A percentile compares a stretch with the other conserved stretches of the same genome.
phyloP scores from a whole-genome alignment of 1,284 basidiomycete species.

The Austroboletus novae-zelandiae region DNA sequence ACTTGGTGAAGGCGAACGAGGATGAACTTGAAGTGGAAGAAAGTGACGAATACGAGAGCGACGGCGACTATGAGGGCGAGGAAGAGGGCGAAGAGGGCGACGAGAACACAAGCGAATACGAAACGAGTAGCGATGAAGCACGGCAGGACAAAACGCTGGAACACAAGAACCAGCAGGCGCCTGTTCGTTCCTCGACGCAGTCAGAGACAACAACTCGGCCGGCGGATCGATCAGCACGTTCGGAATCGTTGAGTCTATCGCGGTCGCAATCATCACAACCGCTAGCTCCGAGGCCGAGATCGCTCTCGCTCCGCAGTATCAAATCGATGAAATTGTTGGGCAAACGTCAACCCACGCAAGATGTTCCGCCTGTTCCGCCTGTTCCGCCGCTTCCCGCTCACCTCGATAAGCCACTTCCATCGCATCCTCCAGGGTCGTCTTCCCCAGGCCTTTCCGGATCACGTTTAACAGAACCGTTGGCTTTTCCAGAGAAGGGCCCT shows the following conservation, averaged over 20 bases:
- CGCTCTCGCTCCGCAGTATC: slow-evolving; percentile 44
- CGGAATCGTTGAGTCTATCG: background rate
- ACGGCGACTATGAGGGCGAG: slow-evolving; percentile 44
- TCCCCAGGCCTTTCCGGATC: slow-evolving; percentile 1
- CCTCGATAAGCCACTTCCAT: slow-evolving; percentile 30
- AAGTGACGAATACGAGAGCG: slow-evolving; percentile 49
- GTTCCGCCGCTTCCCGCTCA: slow-evolving; percentile 41
- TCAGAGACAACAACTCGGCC: slow-evolving; percentile 2
- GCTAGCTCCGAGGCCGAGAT: slow-evolving; percentile 32
- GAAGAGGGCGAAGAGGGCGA: slow-evolving; percentile 33
- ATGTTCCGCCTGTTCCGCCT: slow-evolving; percentile 39
- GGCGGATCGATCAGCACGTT: slow-evolving; percentile 1
- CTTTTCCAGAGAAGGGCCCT: background rate
- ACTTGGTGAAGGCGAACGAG: slow-evolving; percentile 73
- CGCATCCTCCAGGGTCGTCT: slow-evolving; percentile 14
- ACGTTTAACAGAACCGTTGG: slow-evolving; percentile 9
- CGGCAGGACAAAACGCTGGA: slow-evolving; percentile 31
- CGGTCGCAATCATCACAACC: slow-evolving; percentile 13
- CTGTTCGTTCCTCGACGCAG: background rate
- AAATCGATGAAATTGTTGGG: slow-evolving; percentile 38
- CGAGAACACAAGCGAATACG: slow-evolving; percentile 43
- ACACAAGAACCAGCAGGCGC: slow-evolving; percentile 25
- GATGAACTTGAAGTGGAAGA: slow-evolving; percentile 78
- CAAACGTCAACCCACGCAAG: slow-evolving; percentile 4
- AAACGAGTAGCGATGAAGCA: slow-evolving; percentile 34